These are phyloP conservation scores for Suillus paluster DNA, from an alignment of 768 basidiomycete genomes.

Conservation along the genomic window DNA sequence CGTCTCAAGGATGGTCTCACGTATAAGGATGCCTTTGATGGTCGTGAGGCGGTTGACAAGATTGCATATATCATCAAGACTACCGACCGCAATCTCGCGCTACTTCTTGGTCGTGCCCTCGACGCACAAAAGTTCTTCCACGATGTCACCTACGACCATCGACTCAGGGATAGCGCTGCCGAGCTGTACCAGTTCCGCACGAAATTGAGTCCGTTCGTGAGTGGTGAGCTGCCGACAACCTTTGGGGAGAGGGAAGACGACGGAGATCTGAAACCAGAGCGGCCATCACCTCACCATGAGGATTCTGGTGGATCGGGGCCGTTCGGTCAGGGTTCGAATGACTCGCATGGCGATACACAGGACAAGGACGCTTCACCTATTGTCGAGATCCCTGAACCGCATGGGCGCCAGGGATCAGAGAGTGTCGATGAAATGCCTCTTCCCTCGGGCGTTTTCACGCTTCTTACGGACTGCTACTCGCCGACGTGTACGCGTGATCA, in stretches of 20 bases:
- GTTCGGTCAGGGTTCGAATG: conserved; percentile 37
- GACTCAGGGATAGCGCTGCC: conserved; percentile 82
- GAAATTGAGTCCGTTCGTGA: conserved; percentile 83
- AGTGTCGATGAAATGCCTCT: conserved; percentile 67
- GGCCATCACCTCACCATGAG: conserved; percentile 16
- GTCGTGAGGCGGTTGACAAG: conserved; percentile 95
- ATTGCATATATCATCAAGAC: conserved; percentile 99
- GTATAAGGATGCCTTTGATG: conserved; percentile 96
- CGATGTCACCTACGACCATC: conserved; percentile 98
- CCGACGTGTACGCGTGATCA: conserved; percentile 94
- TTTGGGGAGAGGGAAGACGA: conserved; percentile 43
- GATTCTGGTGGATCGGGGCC: conserved; percentile 27
- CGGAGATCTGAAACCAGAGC: conserved; percentile 30
- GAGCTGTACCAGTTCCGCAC: conserved; percentile 96
- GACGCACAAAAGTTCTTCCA: conserved; percentile 99
- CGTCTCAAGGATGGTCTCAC: conserved; percentile 93
- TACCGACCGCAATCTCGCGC: conserved; percentile 92
- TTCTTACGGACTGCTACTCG: conserved; percentile 97
- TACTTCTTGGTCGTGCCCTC: conserved; percentile 92
- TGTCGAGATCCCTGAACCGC: conserved; percentile 20
- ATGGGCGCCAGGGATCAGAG: conserved; percentile 45
- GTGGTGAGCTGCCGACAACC: conserved; percentile 61
- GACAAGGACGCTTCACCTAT: conserved; percentile 37
- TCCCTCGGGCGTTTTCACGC: conserved; percentile 93
- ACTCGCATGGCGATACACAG: conserved; percentile 28